Evolutionary conservation across 2,329 filamentous ascomycete genomes (phyloP).

Genomic region (Orbilia javanica): DNA sequence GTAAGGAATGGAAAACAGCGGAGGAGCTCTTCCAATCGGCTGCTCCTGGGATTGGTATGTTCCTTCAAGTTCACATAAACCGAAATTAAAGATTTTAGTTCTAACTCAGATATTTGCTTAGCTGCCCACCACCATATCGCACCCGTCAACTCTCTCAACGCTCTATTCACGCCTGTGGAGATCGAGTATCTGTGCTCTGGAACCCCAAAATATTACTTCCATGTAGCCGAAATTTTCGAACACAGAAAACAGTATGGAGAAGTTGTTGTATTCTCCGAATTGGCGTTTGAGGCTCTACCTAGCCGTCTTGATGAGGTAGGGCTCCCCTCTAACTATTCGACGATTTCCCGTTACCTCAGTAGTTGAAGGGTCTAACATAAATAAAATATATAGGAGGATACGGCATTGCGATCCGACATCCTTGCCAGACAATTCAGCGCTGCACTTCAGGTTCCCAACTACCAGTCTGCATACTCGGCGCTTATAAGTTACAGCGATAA

Average conservation of each 20-base stretch:
- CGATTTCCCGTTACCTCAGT: conserved; percentile 62
- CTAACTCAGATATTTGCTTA: conserved; percentile 2
- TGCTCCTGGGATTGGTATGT: conserved; percentile 83
- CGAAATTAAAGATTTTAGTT: not conserved
- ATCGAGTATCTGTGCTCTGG: conserved; percentile 78
- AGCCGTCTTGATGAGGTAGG: conserved; percentile 43
- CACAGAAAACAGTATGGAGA: conserved; percentile 80
- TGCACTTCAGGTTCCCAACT: conserved; percentile 81
- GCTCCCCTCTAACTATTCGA: conserved; percentile 47
- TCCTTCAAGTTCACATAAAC: not conserved
- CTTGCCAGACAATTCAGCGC: conserved; percentile 86
- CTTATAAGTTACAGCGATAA: conserved; percentile 79
- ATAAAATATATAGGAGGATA: conserved; percentile 29
- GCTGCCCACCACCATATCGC: conserved; percentile 62
- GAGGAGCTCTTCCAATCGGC: conserved; percentile 84
- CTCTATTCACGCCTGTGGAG: conserved; percentile 80
- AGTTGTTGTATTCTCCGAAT: conserved; percentile 77
- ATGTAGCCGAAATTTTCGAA: conserved; percentile 86
- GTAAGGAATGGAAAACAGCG: conserved; percentile 77
- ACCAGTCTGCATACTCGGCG: conserved; percentile 83
- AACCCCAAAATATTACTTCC: conserved; percentile 84
- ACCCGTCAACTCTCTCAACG: conserved; percentile 67
- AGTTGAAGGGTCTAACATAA: conserved; percentile 53
- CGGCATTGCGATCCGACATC: conserved; percentile 75
- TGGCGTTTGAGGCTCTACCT: conserved; percentile 36